Evolutionary conservation across 2,329 filamentous ascomycete genomes (phyloP).

Genomic region (Ophiobolus disseminans): DNA sequence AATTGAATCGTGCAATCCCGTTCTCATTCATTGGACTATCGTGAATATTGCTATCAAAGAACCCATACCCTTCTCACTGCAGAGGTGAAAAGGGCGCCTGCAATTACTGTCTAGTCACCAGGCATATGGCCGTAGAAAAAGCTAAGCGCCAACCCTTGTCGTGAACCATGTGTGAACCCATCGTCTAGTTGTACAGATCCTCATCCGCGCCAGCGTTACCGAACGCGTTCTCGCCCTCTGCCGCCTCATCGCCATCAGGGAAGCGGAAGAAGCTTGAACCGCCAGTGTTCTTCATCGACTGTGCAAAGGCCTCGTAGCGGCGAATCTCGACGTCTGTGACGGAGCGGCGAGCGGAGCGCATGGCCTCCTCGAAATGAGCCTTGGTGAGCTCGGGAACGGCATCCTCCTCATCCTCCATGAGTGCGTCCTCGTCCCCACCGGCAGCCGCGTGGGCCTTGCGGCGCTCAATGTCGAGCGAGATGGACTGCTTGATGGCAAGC

Average conservation of each 20-base stretch:
- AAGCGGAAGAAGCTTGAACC: slow-evolving; percentile 99
- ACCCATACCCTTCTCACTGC: background rate
- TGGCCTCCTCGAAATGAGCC: slow-evolving; percentile 98
- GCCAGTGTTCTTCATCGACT: slow-evolving; percentile 98
- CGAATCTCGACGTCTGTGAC: slow-evolving; percentile 97
- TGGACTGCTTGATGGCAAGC: slow-evolving; percentile 98
- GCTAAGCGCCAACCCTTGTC: slow-evolving; percentile 18
- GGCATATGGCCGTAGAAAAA: slow-evolving; percentile 17
- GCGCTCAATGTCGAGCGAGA: slow-evolving; percentile 85
- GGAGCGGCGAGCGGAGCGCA: slow-evolving; percentile 91
- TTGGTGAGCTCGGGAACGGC: slow-evolving; percentile 95
- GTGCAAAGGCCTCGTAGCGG: slow-evolving; percentile 96
- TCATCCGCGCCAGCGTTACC: slow-evolving; percentile 92
- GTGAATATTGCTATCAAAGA: background rate
- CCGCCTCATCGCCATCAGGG: slow-evolving; percentile 63
- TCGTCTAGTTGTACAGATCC: slow-evolving; percentile 88
- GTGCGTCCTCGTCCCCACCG: slow-evolving; percentile 71
- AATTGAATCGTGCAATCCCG: slow-evolving; percentile 5
- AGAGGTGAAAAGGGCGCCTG: slow-evolving; percentile 6
- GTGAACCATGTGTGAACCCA: slow-evolving; percentile 14
- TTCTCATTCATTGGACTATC: slow-evolving; percentile 7
- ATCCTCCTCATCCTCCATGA: slow-evolving; percentile 80
- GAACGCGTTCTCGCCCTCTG: slow-evolving; percentile 62
- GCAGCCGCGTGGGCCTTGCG: slow-evolving; percentile 86
- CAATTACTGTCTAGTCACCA: slow-evolving; percentile 29